These are phyloP conservation scores for Rugonectria rugulosa DNA, from an alignment of 2,329 filamentous ascomycete genomes.

Conservation along the genomic window DNA sequence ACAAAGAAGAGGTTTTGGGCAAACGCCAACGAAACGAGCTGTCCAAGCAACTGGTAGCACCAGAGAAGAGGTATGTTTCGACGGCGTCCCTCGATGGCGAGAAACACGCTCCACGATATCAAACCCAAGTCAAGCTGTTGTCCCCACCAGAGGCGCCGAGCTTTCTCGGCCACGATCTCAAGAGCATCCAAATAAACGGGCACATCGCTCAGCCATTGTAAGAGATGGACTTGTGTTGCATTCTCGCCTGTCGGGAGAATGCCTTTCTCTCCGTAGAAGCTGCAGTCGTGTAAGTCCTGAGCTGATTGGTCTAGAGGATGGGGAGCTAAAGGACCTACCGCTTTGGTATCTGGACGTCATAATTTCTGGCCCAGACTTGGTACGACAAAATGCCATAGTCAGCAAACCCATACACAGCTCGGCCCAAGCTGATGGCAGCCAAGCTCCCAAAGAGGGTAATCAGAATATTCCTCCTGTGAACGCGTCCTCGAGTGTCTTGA, in stretches of 20 bases:
- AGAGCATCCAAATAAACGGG: slow-evolving; percentile 60
- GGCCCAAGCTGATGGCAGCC: slow-evolving; percentile 53
- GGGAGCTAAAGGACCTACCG: slow-evolving; percentile 36
- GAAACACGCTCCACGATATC: slow-evolving; percentile 62
- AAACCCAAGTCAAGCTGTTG: slow-evolving; percentile 65
- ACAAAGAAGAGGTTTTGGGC: slow-evolving; percentile 71
- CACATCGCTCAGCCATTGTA: slow-evolving; percentile 62
- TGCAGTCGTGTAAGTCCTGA: slow-evolving; percentile 11
- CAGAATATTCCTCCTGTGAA: slow-evolving; percentile 37
- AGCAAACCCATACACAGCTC: slow-evolving; percentile 53
- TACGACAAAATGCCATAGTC: slow-evolving; percentile 57
- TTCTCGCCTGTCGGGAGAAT: slow-evolving; percentile 44
- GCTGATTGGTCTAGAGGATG: neutral
- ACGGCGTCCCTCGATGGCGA: slow-evolving; percentile 66
- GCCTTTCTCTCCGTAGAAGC: slow-evolving; percentile 43
- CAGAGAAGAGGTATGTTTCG: slow-evolving; percentile 62
- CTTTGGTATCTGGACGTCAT: slow-evolving; percentile 47
- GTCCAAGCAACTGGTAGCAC: slow-evolving; percentile 65
- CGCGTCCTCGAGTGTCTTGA: slow-evolving; percentile 45
- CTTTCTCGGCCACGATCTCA: slow-evolving; percentile 61
- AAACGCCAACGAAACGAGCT: slow-evolving; percentile 66
- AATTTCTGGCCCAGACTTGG: slow-evolving; percentile 55
- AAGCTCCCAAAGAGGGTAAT: slow-evolving; percentile 51
- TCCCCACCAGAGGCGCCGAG: slow-evolving; percentile 67
- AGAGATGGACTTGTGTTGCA: slow-evolving; percentile 46